Conservation (phyloP, 306 rosid genomes). For the Quercus cerris region DNA sequence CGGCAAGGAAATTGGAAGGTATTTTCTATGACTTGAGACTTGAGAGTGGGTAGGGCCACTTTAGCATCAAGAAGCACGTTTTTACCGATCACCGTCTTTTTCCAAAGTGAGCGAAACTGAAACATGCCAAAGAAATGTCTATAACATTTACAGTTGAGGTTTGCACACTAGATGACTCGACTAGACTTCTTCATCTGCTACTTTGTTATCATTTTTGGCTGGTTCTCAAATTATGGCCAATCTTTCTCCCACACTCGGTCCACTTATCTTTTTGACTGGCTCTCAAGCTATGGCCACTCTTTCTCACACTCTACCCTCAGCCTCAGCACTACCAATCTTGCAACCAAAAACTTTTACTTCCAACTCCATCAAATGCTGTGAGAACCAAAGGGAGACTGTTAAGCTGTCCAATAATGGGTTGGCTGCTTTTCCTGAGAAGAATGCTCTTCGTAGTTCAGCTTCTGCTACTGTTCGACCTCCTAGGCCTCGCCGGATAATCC, state of each 20-base stretch:
- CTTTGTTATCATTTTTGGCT: background rate
- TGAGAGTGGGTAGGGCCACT: background rate
- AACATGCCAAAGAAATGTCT: background rate
- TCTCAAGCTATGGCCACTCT: slow-evolving; percentile 12
- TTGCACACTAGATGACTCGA: background rate
- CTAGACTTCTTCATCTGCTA: background rate
- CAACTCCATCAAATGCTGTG: slow-evolving; percentile 35
- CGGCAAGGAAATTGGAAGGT: background rate
- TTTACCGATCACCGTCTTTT: background rate
- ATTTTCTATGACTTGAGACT: background rate
- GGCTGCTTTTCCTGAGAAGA: slow-evolving; percentile 44
- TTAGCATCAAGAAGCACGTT: background rate
- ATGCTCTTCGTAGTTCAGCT: background rate
- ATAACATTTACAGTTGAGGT: background rate
- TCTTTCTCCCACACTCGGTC: background rate
- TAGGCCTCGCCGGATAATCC: slow-evolving; percentile 76
- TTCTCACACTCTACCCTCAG: slow-evolving; percentile 3
- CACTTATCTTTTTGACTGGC: background rate
- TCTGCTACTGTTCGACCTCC: slow-evolving; percentile 40
- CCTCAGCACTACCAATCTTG: background rate
- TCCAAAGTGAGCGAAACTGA: background rate
- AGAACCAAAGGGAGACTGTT: slow-evolving; percentile 5
- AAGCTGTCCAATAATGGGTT: slow-evolving; percentile 25
- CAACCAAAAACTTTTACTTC: slow-evolving; percentile 7
- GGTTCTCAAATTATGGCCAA: background rate